Evolutionary conservation across 345 rosid species (phyloP).

Genomic region (Aquilaria malaccensis): DNA sequence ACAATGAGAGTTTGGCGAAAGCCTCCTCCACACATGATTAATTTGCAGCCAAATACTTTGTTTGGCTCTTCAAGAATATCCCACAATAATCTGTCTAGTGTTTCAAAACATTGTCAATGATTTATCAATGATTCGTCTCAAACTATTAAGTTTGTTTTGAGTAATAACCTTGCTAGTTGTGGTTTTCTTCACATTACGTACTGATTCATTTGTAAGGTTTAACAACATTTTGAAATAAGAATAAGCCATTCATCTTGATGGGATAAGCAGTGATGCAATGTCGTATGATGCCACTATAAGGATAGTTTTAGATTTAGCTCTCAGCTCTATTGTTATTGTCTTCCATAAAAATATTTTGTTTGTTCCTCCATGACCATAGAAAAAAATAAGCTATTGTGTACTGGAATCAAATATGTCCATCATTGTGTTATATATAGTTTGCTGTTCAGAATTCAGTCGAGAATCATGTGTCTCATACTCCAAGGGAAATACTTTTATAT

Average conservation of each 20-base stretch:
- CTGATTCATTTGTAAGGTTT: neutral
- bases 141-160: neutral
- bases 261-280: neutral
- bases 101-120: slow-evolving; percentile 3
- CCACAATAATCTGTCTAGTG: neutral
- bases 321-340: neutral
- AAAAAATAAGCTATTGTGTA: neutral
- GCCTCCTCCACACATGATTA: neutral
- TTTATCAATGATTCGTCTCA: slow-evolving; percentile 14
- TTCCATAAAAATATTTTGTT: neutral
- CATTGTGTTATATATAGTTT: neutral
- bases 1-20: neutral
- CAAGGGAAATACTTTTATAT: neutral
- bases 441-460: neutral
- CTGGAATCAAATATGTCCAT: too few relatives aligned
- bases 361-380: neutral
- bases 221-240: slow-evolving; percentile 11
- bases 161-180: neutral
- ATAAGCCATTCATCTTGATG: neutral
- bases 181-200: slow-evolving; percentile 3
- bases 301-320: neutral
- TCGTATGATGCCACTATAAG: neutral
- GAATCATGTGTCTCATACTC: neutral
- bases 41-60: neutral
- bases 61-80: neutral